These are phyloP conservation scores for Nidula microcarpa DNA, from an alignment of 768 basidiomycete species.

Conservation along the genomic window DNA sequence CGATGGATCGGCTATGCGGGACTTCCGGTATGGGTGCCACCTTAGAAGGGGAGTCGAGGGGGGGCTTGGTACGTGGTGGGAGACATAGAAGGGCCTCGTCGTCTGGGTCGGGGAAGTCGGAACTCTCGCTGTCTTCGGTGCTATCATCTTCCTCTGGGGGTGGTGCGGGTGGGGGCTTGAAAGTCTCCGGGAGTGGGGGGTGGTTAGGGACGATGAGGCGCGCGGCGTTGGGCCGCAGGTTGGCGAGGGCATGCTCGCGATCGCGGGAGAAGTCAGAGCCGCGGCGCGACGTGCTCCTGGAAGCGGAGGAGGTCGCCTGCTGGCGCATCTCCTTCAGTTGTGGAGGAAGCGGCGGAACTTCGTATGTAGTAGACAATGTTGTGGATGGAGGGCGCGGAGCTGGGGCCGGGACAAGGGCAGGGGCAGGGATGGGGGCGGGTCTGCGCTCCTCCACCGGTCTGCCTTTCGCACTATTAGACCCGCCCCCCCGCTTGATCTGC, in stretches of 20 bases:
- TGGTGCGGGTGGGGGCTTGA: neutral
- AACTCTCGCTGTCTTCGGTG: neutral
- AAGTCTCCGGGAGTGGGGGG: too few species aligned
- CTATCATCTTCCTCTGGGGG: neutral
- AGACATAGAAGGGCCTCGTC: neutral
- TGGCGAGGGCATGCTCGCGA: neutral
- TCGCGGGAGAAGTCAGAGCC: neutral
- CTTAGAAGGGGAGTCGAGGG: neutral
- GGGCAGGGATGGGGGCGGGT: neutral
- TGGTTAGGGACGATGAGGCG: too few species aligned
- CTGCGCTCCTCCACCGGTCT: constrained; percentile 12
- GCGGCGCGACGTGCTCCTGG: neutral
- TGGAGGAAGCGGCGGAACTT: constrained; percentile 3
- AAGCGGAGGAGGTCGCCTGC: neutral
- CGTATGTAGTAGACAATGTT: neutral
- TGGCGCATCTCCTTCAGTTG: constrained; percentile 2
- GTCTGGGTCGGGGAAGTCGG: neutral
- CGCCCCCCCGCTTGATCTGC: constrained; percentile 34
- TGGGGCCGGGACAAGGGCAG: too few species aligned
- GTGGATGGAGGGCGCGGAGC: neutral
- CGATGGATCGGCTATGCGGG: too few species aligned
- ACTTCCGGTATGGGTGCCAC: neutral
- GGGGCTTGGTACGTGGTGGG: neutral
- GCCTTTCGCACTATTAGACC: constrained; percentile 1
- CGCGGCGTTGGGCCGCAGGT: neutral